Percentiles rank a stretch among this genome's conserved stretches.
Evolutionary conservation across 169 alveolate species (phyloP).

Genomic region (Cryptosporidium xiaoi): DNA sequence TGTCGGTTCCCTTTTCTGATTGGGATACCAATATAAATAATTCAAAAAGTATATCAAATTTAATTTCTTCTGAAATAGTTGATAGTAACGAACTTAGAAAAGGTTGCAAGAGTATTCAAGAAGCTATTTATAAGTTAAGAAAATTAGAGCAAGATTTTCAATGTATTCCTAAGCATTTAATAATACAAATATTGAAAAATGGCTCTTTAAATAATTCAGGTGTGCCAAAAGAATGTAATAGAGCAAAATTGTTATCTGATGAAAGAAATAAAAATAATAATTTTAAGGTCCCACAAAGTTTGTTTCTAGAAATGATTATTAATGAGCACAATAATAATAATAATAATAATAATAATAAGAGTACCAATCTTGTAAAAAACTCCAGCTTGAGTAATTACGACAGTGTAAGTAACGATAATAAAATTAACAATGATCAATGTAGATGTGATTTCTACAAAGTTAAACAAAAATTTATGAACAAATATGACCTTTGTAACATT

Average conservation of each 20-base stretch:
- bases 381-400: not conserved
- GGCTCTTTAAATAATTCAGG: not conserved
- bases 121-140: constrained; percentile 54
- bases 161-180: constrained; percentile 31
- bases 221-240: not conserved
- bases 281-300: constrained; percentile 61
- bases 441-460: constrained; percentile 44
- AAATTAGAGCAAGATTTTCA: constrained; percentile 50
- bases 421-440: constrained; percentile 1
- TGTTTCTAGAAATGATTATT: constrained; percentile 31
- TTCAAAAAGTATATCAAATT: not conserved
- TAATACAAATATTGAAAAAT: constrained; percentile 6
- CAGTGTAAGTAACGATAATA: not conserved
- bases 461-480: constrained; percentile 33
- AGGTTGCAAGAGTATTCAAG: constrained; percentile 64
- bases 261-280: not conserved
- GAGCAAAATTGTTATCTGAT: not conserved
- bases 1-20: constrained; percentile 36
- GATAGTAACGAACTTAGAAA: not conserved
- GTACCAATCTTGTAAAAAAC: not conserved
- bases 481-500: constrained; percentile 32
- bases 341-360: not conserved
- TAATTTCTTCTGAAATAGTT: not conserved
- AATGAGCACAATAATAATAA: constrained; percentile 6
- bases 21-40: constrained; percentile 6